Conservation (phyloP, 129 eudicot species). For the Helianthus tuberosus region DNA sequence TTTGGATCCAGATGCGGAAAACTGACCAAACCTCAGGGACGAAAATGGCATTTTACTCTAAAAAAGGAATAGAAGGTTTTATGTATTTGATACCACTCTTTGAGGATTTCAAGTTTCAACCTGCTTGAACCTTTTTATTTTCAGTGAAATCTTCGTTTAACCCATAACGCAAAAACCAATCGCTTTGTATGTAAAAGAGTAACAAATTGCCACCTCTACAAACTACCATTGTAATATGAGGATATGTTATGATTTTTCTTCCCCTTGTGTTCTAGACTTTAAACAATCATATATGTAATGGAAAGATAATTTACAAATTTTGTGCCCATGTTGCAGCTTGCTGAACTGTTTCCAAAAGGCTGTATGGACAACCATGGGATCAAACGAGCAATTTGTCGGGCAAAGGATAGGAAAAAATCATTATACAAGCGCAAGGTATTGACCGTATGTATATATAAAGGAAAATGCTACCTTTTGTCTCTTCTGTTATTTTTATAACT, state of each 20-base stretch:
- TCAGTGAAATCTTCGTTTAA: not conserved
- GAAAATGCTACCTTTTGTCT: not conserved
- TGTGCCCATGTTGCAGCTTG: constrained; percentile 58
- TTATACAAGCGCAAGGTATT: constrained; percentile 56
- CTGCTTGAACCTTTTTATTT: not conserved
- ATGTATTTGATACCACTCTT: not conserved
- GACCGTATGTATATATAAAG: constrained; percentile 44
- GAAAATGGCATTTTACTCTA: too few species aligned
- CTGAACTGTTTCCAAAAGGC: constrained; percentile 88
- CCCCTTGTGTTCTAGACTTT: not conserved
- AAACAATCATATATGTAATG: not conserved
- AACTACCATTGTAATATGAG: not conserved
- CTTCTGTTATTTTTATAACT: not conserved
- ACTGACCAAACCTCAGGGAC: too few species aligned
- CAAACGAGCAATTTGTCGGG: constrained; percentile 79
- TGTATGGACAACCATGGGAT: constrained; percentile 88
- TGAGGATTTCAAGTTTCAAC: constrained; percentile 1
- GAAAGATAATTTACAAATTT: constrained; percentile 9
- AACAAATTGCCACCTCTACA: not conserved
- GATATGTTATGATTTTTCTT: not conserved
- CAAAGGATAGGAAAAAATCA: constrained; percentile 71
- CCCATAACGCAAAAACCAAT: not conserved
- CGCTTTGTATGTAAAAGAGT: not conserved
- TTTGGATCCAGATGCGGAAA: too few species aligned
- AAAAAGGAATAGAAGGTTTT: not conserved